Evolutionary conservation across 2,329 filamentous ascomycete species (phyloP).

Genomic region (Alternaria sp.): DNA sequence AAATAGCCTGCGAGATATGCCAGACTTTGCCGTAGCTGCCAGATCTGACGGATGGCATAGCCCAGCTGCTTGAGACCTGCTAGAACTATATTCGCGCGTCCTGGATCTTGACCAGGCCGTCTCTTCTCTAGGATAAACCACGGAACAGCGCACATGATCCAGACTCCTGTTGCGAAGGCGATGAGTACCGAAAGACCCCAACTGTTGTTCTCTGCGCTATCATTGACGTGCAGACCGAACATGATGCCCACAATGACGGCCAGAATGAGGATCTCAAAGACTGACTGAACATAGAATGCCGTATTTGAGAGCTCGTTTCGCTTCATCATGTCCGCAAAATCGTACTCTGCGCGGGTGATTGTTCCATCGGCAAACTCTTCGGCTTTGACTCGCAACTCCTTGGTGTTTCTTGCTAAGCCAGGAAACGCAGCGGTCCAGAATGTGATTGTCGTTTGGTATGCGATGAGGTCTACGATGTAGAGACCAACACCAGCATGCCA

Average conservation of each 20-base stretch:
- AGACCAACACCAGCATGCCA: constrained; percentile 69
- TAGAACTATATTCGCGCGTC: constrained; percentile 63
- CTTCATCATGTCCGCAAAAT: constrained; percentile 60
- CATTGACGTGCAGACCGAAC: constrained; percentile 68
- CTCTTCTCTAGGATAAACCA: constrained; percentile 73
- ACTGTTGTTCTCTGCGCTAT: constrained; percentile 68
- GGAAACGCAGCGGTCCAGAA: constrained; percentile 73
- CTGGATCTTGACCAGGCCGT: constrained; percentile 65
- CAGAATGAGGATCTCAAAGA: constrained; percentile 63
- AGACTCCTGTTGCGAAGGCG: constrained; percentile 70
- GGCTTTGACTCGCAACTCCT: constrained; percentile 61
- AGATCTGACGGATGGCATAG: constrained; percentile 66
- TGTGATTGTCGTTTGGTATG: constrained; percentile 71
- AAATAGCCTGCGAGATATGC: constrained; percentile 71
- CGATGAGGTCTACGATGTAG: constrained; percentile 72
- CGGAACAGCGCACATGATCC: constrained; percentile 69
- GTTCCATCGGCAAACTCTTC: constrained; percentile 57
- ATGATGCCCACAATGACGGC: constrained; percentile 51
- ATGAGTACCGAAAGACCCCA: constrained; percentile 72
- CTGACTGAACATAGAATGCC: constrained; percentile 69
- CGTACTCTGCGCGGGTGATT: constrained; percentile 68
- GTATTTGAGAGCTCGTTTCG: constrained; percentile 70
- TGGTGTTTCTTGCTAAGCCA: constrained; percentile 64
- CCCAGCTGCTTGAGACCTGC: constrained; percentile 66
- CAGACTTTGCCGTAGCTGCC: constrained; percentile 70